Conservation (phyloP, 805 yeast genomes). For the Henningerozyma blattae region DNA sequence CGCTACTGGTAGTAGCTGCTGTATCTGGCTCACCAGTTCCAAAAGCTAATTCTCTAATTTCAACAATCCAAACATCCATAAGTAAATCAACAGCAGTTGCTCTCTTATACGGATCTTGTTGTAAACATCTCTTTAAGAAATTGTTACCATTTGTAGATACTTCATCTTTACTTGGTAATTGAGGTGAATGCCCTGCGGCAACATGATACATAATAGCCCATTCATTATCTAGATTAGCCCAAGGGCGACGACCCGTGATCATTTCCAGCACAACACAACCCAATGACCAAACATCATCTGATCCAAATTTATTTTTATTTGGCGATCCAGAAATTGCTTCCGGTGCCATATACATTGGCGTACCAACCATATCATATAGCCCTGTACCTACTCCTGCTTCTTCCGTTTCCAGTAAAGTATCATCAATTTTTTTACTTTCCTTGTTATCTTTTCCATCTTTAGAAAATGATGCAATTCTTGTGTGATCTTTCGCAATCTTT, state of each 20-base stretch:
- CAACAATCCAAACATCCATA: slow-evolving; percentile 81
- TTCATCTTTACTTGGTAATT: slow-evolving; percentile 68
- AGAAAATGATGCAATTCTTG: slow-evolving; percentile 23
- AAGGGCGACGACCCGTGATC: slow-evolving; percentile 94
- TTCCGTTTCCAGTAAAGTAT: not conserved
- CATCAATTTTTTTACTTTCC: not conserved
- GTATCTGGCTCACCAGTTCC: slow-evolving; percentile 26
- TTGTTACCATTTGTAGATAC: slow-evolving; percentile 59
- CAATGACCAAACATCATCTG: slow-evolving; percentile 83
- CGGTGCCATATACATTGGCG: slow-evolving; percentile 99
- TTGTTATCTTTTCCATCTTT: not conserved
- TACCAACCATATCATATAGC: slow-evolving; percentile 48
- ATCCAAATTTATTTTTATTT: slow-evolving; percentile 26
- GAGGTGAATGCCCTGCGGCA: slow-evolving; percentile 90
- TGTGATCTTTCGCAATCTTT: slow-evolving; percentile 51
- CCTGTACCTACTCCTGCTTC: slow-evolving; percentile 1
- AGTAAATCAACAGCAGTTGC: slow-evolving; percentile 76
- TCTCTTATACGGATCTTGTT: slow-evolving; percentile 70
- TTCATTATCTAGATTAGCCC: slow-evolving; percentile 93
- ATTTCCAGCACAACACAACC: slow-evolving; percentile 95
- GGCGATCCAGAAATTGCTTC: slow-evolving; percentile 80
- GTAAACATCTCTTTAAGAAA: slow-evolving; percentile 66
- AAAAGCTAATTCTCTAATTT: slow-evolving; percentile 59
- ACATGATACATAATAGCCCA: slow-evolving; percentile 98
- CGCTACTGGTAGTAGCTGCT: not conserved